A percentile compares a stretch with the other conserved stretches of the same genome.
Conservation (phyloP, 2,329 filamentous ascomycete genomes). For the Cephalotrichum gorgonifer region DNA sequence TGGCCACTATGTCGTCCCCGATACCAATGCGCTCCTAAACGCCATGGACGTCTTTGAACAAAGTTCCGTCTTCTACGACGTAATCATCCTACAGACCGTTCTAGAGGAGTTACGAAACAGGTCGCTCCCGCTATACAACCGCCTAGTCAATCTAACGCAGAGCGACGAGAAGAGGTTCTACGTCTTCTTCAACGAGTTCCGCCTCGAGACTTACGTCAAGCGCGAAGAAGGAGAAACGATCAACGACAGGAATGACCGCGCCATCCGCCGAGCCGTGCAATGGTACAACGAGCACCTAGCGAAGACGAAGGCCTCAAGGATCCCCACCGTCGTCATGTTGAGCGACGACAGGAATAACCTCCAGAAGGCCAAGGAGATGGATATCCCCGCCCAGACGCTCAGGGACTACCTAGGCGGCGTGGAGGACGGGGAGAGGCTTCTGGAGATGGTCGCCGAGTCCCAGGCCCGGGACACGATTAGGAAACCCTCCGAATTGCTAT, state of each 20-base stretch:
- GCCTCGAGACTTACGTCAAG: conserved; percentile 77
- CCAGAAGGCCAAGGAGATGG: conserved; percentile 67
- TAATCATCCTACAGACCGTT: conserved; percentile 92
- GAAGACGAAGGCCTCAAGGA: conserved; percentile 46
- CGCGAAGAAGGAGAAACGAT: conserved; percentile 72
- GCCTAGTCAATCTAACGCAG: conserved; percentile 79
- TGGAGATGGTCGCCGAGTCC: conserved; percentile 86
- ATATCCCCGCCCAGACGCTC: conserved; percentile 58
- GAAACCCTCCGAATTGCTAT: conserved; percentile 60
- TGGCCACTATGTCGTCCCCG: conserved; percentile 89
- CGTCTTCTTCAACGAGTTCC: conserved; percentile 98
- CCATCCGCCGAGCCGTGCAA: conserved; percentile 72
- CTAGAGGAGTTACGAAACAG: conserved; percentile 92
- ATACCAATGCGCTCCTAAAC: conserved; percentile 90
- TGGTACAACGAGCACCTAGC: conserved; percentile 85
- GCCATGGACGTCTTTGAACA: conserved; percentile 97
- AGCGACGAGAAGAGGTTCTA: conserved; percentile 97
- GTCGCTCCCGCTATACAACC: conserved; percentile 89
- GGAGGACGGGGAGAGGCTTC: conserved; percentile 70
- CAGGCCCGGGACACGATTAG: conserved; percentile 56
- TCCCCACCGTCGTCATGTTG: conserved; percentile 81
- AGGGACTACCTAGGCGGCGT: conserved; percentile 74
- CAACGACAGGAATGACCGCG: conserved; percentile 93
- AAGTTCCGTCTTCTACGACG: conserved; percentile 84
- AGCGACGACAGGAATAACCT: conserved; percentile 88